phyloP scores from a whole-genome alignment of 1,284 basidiomycete species.

The Erythrobasidium hasegawianum region DNA sequence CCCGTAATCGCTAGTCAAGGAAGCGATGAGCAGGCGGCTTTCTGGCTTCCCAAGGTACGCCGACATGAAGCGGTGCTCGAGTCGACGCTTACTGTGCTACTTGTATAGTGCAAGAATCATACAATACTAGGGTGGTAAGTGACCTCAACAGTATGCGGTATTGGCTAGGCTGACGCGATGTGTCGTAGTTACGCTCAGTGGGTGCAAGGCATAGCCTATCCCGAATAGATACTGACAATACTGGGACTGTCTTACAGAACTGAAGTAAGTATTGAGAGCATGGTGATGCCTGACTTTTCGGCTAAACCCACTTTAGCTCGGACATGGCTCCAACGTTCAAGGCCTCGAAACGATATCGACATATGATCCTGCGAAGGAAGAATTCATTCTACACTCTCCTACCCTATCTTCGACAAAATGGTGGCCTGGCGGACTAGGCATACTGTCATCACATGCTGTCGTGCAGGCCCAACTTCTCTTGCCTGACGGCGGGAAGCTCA shows the following conservation, averaged over 20 bases:
- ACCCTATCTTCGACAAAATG: slow-evolving; percentile 71
- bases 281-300: too few relatives aligned
- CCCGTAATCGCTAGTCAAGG: slow-evolving; percentile 39
- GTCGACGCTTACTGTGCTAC: too few relatives aligned
- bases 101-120: not conserved
- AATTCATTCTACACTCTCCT: slow-evolving; percentile 71
- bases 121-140: slow-evolving; percentile 25
- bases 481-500: slow-evolving; percentile 52
- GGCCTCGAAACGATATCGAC: slow-evolving; percentile 71
- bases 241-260: too few relatives aligned
- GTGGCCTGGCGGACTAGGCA: slow-evolving; percentile 73
- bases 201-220: not conserved
- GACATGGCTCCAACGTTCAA: slow-evolving; percentile 67
- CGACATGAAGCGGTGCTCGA: not conserved
- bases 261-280: too few relatives aligned
- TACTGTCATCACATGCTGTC: slow-evolving; percentile 70
- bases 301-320: slow-evolving; percentile 53
- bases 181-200: slow-evolving; percentile 19
- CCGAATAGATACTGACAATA: too few relatives aligned
- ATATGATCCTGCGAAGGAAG: slow-evolving; percentile 60
- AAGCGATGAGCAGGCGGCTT: slow-evolving; percentile 37
- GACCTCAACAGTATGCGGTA: too few relatives aligned
- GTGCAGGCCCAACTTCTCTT: slow-evolving; percentile 72
- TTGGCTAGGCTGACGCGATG: not conserved
- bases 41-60: slow-evolving; percentile 52